These are phyloP conservation scores for Mucor indicus DNA, from an alignment of 371 early-diverging fungal species.

Conservation along the genomic window DNA sequence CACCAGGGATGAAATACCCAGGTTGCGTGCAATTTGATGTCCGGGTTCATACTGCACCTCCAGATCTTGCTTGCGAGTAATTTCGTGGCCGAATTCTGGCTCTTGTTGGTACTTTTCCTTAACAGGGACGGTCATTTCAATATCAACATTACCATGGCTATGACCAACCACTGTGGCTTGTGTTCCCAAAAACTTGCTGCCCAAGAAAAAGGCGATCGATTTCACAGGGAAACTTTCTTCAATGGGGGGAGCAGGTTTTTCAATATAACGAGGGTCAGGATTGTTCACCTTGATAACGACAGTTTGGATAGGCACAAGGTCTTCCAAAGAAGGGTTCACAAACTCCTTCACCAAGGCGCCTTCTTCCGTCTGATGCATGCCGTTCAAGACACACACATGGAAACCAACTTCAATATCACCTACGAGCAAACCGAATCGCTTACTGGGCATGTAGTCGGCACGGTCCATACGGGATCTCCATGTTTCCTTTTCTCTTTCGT, in stretches of 20 bases:
- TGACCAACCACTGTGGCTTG: constrained; percentile 72
- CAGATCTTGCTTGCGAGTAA: constrained; percentile 40
- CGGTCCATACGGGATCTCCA: constrained; percentile 64
- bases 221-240: constrained; percentile 66
- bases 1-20: constrained; percentile 59
- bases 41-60: constrained; percentile 60
- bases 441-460: constrained; percentile 51
- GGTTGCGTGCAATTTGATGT: constrained; percentile 59
- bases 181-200: constrained; percentile 65
- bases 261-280: constrained; percentile 73
- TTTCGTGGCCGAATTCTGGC: constrained; percentile 56
- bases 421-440: constrained; percentile 62
- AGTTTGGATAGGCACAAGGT: constrained; percentile 68
- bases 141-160: constrained; percentile 43
- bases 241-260: constrained; percentile 53
- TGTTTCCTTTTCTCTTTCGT: constrained; percentile 36
- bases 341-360: constrained; percentile 88
- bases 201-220: constrained; percentile 70
- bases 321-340: constrained; percentile 59
- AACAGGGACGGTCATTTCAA: constrained; percentile 43
- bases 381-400: constrained; percentile 69
- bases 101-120: constrained; percentile 32
- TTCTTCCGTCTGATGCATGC: constrained; percentile 69
- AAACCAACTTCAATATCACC: constrained; percentile 71
- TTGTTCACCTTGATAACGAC: constrained; percentile 57